Base-by-base conservation (phyloP, 2,329 filamentous ascomycete genomes). In the Penicillium oxalicum region DNA sequence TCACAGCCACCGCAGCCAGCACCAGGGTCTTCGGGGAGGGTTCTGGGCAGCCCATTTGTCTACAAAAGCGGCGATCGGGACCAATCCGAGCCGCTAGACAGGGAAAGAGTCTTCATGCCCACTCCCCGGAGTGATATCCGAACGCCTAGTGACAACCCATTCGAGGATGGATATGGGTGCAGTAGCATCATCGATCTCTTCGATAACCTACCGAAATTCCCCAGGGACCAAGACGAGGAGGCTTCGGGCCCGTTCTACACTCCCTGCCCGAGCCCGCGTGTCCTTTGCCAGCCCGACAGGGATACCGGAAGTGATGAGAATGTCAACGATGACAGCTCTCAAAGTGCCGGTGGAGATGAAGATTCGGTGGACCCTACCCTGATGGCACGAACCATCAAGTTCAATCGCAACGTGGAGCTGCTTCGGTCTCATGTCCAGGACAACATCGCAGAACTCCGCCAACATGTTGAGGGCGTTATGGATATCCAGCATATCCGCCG, bases 361-460 rank as follows among this genome's bases (percentile, higher is more conserved):
- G 24, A 45, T 24, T 26, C 49, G 1, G 48, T 47, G 6, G 29
- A 32, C 11, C 45, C 52, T 36, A 43, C 40, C 13, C 32, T 28
- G 26, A 38, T 48, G 25, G 40, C 52, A 9, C 32, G 54, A 11
- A 56, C 59, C 37, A 24, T 38, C 9, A 48, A 56, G 13, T 64
- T 63, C 50, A 65, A 67, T 43, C 51, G 33, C 25, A 50, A 37
- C 11, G 47, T 69, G 3, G 48, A 48, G 4, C 56, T 56, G 42
- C 59, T 70, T 12, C 53, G 55, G 5, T 44, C 54, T 3, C 61
- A 66, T 12, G 56, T 70, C 12, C 51, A 47, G 2, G 47, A 50
- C 1, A 66, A 62, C 13, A 61, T 70, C 13, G 27, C 53, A 1
- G 50, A 56, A 1, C 53, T 71, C 18, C 56, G 62, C 4, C 24